A percentile compares a stretch with the other conserved stretches of the same genome.
phyloP scores from a whole-genome alignment of 176 grass and related monocot genomes.

The Echinochloa phyllopogon region DNA sequence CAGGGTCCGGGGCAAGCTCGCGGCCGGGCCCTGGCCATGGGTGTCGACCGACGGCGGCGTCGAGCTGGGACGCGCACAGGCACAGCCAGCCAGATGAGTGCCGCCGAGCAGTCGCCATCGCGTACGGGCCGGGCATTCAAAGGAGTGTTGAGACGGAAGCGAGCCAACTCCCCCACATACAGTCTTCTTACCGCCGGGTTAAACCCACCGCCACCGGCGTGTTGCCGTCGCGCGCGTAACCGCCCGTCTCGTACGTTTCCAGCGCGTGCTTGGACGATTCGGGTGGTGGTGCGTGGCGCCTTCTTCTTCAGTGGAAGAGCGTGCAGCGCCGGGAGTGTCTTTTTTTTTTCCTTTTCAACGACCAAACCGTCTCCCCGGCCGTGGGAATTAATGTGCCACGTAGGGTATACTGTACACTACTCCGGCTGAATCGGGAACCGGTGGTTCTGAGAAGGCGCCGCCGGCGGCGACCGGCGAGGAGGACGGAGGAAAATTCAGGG shows the following conservation, averaged over 20 bases:
- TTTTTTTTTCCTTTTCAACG: not conserved
- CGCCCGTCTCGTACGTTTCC: not conserved
- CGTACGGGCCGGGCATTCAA: constrained; percentile 20
- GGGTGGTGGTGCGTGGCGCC: not conserved
- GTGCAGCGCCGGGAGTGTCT: not conserved
- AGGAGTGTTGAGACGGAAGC: not conserved
- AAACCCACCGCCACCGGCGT: not conserved
- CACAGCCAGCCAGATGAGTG: not conserved
- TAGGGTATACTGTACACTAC: not conserved
- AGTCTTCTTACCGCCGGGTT: not conserved
- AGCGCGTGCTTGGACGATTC: constrained; percentile 26
- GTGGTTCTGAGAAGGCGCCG: not conserved
- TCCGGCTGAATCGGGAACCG: not conserved
- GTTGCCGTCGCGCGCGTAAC: not conserved
- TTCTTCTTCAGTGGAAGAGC: not conserved
- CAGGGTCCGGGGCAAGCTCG: not conserved
- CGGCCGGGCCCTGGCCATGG: no score
- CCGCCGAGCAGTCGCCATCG: constrained; percentile 33
- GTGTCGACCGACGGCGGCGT: constrained; percentile 1
- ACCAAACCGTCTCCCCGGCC: not conserved
- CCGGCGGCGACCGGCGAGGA: not conserved
- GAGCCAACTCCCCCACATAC: not conserved
- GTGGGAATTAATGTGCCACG: not conserved
- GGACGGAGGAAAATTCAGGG: not conserved
- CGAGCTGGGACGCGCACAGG: not conserved